Percentiles rank a stretch among this genome's conserved stretches.
These are phyloP conservation scores for Candida khao-thaluensis DNA, from an alignment of 805 yeast genomes.

Conservation along the genomic window DNA sequence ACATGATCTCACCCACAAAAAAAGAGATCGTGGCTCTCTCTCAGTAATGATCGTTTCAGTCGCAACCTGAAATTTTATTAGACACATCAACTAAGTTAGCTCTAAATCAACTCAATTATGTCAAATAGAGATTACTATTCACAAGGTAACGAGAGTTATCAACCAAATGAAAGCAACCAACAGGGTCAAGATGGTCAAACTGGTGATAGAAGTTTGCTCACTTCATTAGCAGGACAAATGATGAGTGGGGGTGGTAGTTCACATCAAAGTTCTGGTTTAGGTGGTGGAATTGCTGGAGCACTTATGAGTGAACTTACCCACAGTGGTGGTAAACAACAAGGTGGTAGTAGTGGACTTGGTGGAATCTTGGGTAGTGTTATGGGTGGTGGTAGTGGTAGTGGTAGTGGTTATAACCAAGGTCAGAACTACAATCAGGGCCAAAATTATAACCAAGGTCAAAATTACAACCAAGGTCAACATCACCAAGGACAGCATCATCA, in stretches of 20 bases:
- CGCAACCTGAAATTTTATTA: too few relatives aligned
- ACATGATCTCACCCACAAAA: too few relatives aligned
- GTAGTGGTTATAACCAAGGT: background rate
- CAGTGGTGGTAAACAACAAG: slow-evolving; percentile 17
- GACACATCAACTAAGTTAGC: too few relatives aligned
- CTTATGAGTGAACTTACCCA: slow-evolving; percentile 29
- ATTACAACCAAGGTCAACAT: slow-evolving; percentile 12
- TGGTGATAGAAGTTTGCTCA: slow-evolving; percentile 37
- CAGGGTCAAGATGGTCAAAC: slow-evolving; percentile 24
- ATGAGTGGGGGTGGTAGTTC: slow-evolving; percentile 45
- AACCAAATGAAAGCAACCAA: slow-evolving; percentile 18
- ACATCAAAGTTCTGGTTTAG: slow-evolving; percentile 43
- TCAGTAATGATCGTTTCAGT: slow-evolving; percentile 3
- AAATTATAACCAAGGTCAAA: slow-evolving; percentile 2
- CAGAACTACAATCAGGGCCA: slow-evolving; percentile 13
- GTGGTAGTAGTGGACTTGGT: slow-evolving; percentile 9
- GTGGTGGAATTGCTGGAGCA: slow-evolving; percentile 56
- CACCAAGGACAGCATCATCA: slow-evolving; percentile 4
- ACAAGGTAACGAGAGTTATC: slow-evolving; percentile 25
- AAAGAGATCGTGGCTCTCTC: too few relatives aligned
- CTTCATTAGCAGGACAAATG: slow-evolving; percentile 50
- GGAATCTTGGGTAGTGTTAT: slow-evolving; percentile 17
- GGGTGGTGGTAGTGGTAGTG: slow-evolving; percentile 19
- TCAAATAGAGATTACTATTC: slow-evolving; percentile 35
- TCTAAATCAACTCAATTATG: slow-evolving; percentile 6